Base-by-base conservation (phyloP, 163 green algal genomes). In the Chlorella variabilis region DNA sequence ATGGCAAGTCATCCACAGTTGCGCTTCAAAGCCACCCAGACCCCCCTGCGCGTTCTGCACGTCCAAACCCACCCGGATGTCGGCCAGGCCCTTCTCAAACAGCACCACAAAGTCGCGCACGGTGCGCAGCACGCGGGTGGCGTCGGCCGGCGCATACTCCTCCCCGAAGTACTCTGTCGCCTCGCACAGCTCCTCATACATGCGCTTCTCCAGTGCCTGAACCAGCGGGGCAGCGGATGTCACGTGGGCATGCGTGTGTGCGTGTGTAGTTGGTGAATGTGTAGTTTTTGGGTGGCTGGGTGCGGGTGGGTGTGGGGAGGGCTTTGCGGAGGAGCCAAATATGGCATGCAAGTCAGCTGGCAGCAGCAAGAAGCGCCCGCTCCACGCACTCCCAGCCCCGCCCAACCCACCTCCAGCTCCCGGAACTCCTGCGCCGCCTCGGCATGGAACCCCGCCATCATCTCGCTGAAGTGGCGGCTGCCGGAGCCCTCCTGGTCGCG, bases 161-260 rank as follows among this genome's bases (percentile, higher is more conserved):
- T 94, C 90, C 27, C 90, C 90, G 83, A 90, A 93, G 84, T 91
- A 94, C 33, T 84, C 83, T 23, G 89, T 86, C 42, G 85, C 42
- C 2, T 42, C 31, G 56, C 85, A 33, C 74, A 94, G 78, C 17
- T 85, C 78, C 21, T 59, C 77, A 29, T 83, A 78, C 62, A 83
- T 81, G 7, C 34, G 34, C 67, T 82, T 61, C 75, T 89, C 84
- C 33, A 58, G 65, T 21, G 59, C 80, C 87, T 88, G 84, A 58
- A n/a, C n/a, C n/a, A n/a, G n/a, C n/a, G n/a, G n/a, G n/a, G n/a
- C n/a, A n/a, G n/a, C n/a, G n/a, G n/a, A n/a, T n/a, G n/a, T n/a
- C n/a, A n/a, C n/a, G n/a, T n/a, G n/a, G n/a, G n/a, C n/a, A n/a
- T n/a, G n/a, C n/a, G n/a, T n/a, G n/a, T n/a, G n/a, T n/a, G n/a